Conservation (phyloP, 2,329 filamentous ascomycete genomes). For the Alternaria triticimaculans region DNA sequence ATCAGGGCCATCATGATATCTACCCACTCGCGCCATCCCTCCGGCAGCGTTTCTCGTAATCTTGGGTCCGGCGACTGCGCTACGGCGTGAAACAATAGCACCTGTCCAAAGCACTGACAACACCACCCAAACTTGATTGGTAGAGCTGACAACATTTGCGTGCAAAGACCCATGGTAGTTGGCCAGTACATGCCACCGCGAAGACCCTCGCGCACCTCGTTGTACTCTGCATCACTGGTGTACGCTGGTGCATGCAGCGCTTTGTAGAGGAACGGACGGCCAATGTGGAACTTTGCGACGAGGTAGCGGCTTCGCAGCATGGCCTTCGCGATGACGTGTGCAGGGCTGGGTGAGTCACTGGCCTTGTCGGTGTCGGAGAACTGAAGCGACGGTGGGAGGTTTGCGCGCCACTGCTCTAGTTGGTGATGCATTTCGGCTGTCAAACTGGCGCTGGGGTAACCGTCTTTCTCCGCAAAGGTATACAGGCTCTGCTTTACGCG, state of each 20-base stretch:
- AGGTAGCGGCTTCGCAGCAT: slow-evolving; percentile 49
- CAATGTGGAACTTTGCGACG: slow-evolving; percentile 48
- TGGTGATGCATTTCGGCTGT: slow-evolving; percentile 62
- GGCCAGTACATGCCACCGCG: slow-evolving; percentile 48
- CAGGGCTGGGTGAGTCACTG: slow-evolving; percentile 40
- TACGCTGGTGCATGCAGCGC: slow-evolving; percentile 41
- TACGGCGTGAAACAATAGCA: slow-evolving; percentile 44
- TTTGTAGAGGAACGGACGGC: slow-evolving; percentile 49
- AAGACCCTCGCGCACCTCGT: slow-evolving; percentile 37
- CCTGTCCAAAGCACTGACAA: slow-evolving; percentile 47
- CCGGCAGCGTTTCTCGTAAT: slow-evolving; percentile 40
- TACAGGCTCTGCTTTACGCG: slow-evolving; percentile 60
- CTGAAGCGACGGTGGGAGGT: slow-evolving; percentile 57
- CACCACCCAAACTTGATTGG: slow-evolving; percentile 50
- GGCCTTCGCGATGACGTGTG: slow-evolving; percentile 48
- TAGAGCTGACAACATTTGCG: slow-evolving; percentile 44
- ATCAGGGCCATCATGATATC: slow-evolving; percentile 46
- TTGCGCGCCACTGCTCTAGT: slow-evolving; percentile 62
- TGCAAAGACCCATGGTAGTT: slow-evolving; percentile 45
- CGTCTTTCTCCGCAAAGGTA: slow-evolving; percentile 53
- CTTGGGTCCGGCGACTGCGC: slow-evolving; percentile 36
- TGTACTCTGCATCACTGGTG: slow-evolving; percentile 42
- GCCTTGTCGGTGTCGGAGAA: slow-evolving; percentile 49
- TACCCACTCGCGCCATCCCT: slow-evolving; percentile 47
- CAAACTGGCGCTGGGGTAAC: slow-evolving; percentile 55